These are phyloP conservation scores for Microsporum ferrugineum DNA, from an alignment of 2,329 filamentous ascomycete genomes.

Conservation along the genomic window DNA sequence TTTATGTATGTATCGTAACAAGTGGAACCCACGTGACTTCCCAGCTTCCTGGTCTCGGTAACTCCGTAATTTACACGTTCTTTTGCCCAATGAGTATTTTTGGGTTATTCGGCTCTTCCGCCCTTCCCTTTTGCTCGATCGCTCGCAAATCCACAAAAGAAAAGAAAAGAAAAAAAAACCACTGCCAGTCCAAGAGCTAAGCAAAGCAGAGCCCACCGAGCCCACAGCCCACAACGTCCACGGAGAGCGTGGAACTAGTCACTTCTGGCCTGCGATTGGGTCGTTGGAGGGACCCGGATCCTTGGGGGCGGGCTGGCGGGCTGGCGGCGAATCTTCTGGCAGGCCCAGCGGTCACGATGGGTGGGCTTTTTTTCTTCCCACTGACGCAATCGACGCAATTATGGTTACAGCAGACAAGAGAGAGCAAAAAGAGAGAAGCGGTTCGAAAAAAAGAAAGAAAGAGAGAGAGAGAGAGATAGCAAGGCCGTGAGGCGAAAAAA, in stretches of 20 bases:
- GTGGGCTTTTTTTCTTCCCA: neutral
- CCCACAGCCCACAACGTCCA: neutral
- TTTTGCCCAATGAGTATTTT: neutral
- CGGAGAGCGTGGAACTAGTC: neutral
- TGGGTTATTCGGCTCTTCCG: neutral
- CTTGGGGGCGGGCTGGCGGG: constrained; percentile 2
- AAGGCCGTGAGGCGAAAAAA: neutral
- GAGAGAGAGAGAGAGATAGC: neutral
- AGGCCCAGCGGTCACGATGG: neutral
- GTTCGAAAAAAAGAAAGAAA: neutral
- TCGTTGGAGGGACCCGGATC: neutral
- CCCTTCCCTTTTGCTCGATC: neutral
- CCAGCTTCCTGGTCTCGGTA: constrained; percentile 2
- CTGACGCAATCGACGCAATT: neutral
- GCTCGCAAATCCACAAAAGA: neutral
- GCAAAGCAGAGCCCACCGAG: neutral
- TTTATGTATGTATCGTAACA: neutral
- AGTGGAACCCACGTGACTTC: neutral
- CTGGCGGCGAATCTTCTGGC: constrained; percentile 5
- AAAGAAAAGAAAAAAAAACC: neutral
- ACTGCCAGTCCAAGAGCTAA: neutral
- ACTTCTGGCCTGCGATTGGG: neutral
- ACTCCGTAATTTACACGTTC: neutral
- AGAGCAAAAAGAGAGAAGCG: neutral
- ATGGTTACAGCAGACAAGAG: neutral